Conservation (phyloP, 2,329 filamentous ascomycete genomes). For the Colletotrichum sp. region DNA sequence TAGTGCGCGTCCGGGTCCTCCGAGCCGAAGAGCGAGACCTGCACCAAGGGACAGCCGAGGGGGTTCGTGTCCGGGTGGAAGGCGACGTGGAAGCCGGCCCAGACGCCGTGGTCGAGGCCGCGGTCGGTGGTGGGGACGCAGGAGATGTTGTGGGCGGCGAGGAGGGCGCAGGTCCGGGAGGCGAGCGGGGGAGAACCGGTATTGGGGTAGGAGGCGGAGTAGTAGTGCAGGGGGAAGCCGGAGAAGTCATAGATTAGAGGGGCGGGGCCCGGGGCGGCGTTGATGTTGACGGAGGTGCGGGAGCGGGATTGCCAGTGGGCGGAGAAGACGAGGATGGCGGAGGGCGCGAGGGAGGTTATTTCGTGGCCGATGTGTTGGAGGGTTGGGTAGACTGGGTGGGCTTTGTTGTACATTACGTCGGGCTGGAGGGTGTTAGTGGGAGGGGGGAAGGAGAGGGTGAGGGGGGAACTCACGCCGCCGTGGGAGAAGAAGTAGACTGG, state of each 20-base stretch:
- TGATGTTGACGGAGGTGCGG: conserved; percentile 64
- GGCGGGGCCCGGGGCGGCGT: conserved; percentile 63
- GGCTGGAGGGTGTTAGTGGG: conserved; percentile 45
- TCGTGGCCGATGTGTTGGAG: conserved; percentile 71
- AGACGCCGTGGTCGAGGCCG: conserved; percentile 79
- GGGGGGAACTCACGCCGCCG: conserved; percentile 46
- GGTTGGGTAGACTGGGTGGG: conserved; percentile 70
- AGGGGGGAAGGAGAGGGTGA: background rate
- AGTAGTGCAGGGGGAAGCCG: conserved; percentile 73
- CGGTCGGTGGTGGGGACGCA: conserved; percentile 61
- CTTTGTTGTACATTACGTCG: conserved; percentile 69
- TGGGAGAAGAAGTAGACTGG: conserved; percentile 58
- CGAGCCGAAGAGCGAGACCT: conserved; percentile 71
- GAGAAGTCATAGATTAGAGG: conserved; percentile 79
- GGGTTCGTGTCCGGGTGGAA: conserved; percentile 68
- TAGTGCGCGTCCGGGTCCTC: conserved; percentile 72
- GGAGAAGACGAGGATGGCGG: conserved; percentile 77
- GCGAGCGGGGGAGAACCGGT: conserved; percentile 66
- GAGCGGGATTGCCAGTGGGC: conserved; percentile 74
- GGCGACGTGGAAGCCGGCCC: conserved; percentile 69
- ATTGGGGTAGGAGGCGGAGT: conserved; percentile 70
- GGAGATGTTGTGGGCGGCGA: conserved; percentile 63
- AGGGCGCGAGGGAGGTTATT: conserved; percentile 74
- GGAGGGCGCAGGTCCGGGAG: conserved; percentile 57
- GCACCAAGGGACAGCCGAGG: conserved; percentile 70